Conservation (phyloP, 352 stramenopile species). For the Phytopythium litorale region DNA sequence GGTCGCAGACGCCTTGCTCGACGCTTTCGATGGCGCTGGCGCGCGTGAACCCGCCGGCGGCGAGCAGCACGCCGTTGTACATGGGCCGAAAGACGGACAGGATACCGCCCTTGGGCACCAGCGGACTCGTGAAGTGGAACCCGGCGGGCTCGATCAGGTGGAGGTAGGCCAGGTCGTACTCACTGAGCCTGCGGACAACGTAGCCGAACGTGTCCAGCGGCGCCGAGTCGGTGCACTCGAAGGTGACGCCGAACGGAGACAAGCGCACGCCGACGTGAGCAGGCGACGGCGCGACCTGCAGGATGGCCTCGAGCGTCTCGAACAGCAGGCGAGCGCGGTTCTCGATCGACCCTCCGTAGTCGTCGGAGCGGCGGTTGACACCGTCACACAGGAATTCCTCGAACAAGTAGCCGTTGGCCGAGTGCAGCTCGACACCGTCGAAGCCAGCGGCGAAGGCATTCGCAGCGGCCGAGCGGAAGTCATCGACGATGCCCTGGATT, state of each 20-base stretch:
- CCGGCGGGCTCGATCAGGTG: slow-evolving; percentile 36
- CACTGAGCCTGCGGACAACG: slow-evolving; percentile 19
- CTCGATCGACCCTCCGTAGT: slow-evolving; percentile 28
- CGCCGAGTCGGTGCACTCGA: slow-evolving; percentile 26
- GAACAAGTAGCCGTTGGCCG: slow-evolving; percentile 84
- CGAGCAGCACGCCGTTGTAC: slow-evolving; percentile 36
- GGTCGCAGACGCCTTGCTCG: slow-evolving; percentile 21
- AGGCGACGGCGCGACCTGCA: slow-evolving; percentile 8
- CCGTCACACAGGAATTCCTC: slow-evolving; percentile 81
- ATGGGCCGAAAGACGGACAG: slow-evolving; percentile 23
- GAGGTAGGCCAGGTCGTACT: slow-evolving; percentile 30
- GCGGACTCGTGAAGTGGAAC: slow-evolving; percentile 10
- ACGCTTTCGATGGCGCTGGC: slow-evolving; percentile 25
- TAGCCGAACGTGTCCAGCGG: slow-evolving; percentile 27
- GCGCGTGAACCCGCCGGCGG: slow-evolving; percentile 24
- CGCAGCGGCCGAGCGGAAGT: slow-evolving; percentile 44
- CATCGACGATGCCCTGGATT: slow-evolving; percentile 44
- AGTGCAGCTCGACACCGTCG: slow-evolving; percentile 89
- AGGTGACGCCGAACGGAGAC: slow-evolving; percentile 24
- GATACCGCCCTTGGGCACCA: slow-evolving; percentile 23
- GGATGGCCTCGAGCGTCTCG: slow-evolving; percentile 47
- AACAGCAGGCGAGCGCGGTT: slow-evolving; percentile 13
- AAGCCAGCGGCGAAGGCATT: slow-evolving; percentile 34
- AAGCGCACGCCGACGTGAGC: slow-evolving; percentile 16
- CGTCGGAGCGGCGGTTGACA: slow-evolving; percentile 74